These are phyloP conservation scores for Vigna angularis DNA, from an alignment of 306 rosid species.

Conservation along the genomic window DNA sequence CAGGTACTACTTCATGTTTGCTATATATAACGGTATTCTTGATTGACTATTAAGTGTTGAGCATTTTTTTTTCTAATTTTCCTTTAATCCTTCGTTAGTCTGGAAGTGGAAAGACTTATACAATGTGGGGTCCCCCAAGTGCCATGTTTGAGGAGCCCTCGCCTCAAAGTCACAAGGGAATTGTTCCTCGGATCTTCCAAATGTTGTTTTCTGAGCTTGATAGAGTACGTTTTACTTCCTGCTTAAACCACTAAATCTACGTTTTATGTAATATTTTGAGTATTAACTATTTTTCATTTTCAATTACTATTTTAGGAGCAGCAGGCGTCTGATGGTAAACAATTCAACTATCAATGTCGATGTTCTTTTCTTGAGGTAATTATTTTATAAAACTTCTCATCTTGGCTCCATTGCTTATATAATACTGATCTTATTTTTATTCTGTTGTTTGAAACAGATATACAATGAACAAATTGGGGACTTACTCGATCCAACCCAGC, in stretches of 20 bases:
- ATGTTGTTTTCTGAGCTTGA: slow-evolving; percentile 86
- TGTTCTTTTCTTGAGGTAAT: slow-evolving; percentile 94
- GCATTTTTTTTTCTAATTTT: not conserved
- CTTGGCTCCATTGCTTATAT: slow-evolving; percentile 27
- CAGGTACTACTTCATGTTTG: slow-evolving; percentile 65
- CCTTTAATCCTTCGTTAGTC: slow-evolving; percentile 52
- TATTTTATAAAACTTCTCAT: not conserved
- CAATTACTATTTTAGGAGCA: slow-evolving; percentile 65
- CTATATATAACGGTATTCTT: not conserved
- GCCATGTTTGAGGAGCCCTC: slow-evolving; percentile 92
- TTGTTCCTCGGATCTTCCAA: slow-evolving; percentile 89
- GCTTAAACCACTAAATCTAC: slow-evolving; percentile 13
- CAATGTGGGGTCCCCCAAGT: slow-evolving; percentile 98
- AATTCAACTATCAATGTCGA: slow-evolving; percentile 84
- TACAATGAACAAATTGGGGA: slow-evolving; percentile 57
- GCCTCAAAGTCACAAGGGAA: slow-evolving; percentile 69
- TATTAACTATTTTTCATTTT: slow-evolving; percentile 39
- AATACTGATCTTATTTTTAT: slow-evolving; percentile 45
- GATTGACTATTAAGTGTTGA: not conserved
- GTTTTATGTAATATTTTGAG: slow-evolving; percentile 6
- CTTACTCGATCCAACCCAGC: slow-evolving; percentile 61
- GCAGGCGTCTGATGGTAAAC: slow-evolving; percentile 70
- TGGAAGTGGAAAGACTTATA: slow-evolving; percentile 95
- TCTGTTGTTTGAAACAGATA: slow-evolving; percentile 43
- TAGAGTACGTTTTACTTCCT: slow-evolving; percentile 57